phyloP scores from a whole-genome alignment of 805 yeast genomes.

The Ogataea naganishii region DNA sequence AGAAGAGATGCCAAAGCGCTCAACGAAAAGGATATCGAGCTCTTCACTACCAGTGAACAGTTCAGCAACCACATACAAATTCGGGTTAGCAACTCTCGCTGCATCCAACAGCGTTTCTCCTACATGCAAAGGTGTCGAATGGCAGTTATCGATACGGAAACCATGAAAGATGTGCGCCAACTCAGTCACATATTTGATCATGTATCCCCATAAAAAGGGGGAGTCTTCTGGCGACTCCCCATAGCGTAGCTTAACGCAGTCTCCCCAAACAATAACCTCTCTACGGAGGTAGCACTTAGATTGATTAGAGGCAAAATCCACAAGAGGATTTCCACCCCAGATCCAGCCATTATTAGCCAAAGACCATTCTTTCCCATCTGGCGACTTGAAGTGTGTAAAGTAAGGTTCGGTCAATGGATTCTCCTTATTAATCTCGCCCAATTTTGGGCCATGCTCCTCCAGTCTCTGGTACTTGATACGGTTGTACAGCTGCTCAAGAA shows the following conservation, averaged over 20 bases:
- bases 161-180: constrained; percentile 78
- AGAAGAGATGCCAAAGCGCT: constrained; percentile 81
- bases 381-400: constrained; percentile 61
- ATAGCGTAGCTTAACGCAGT: constrained; percentile 87
- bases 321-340: constrained; percentile 92
- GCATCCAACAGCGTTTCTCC: constrained; percentile 83
- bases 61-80: constrained; percentile 90
- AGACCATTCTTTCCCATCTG: constrained; percentile 52
- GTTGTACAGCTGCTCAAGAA: constrained; percentile 62
- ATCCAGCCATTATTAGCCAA: constrained; percentile 98
- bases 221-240: constrained; percentile 75
- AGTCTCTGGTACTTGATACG: constrained; percentile 71
- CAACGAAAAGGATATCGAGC: constrained; percentile 84
- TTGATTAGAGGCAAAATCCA: constrained; percentile 80
- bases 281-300: constrained; percentile 80
- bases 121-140: constrained; percentile 92
- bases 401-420: constrained; percentile 78
- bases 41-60: constrained; percentile 88
- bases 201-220: constrained; percentile 82
- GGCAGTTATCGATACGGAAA: constrained; percentile 90
- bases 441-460: constrained; percentile 73
- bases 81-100: constrained; percentile 79
- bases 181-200: constrained; percentile 65
- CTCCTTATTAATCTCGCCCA: constrained; percentile 53
- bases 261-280: constrained; percentile 96